phyloP scores from a whole-genome alignment of 805 yeast genomes.

The Zygoascus ofunaensis region DNA sequence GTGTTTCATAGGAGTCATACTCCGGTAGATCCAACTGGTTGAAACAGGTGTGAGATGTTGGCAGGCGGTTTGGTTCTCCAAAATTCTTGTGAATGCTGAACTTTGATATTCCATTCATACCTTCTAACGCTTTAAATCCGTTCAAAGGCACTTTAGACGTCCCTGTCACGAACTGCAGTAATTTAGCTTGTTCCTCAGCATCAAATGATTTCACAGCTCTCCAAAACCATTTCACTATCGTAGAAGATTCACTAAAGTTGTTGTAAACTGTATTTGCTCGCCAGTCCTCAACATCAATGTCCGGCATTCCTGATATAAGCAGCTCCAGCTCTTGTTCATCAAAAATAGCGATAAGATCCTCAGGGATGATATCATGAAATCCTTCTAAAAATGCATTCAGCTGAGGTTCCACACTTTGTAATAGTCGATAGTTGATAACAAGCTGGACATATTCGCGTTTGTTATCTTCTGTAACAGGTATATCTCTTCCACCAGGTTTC shows the following conservation, averaged over 20 bases:
- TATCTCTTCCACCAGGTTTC: conserved; percentile 69
- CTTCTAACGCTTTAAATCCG: conserved; percentile 85
- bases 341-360: conserved; percentile 73
- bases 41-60: conserved; percentile 95
- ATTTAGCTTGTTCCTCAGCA: conserved; percentile 84
- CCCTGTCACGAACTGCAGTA: conserved; percentile 94
- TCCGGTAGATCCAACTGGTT: conserved; percentile 92
- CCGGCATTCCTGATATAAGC: conserved; percentile 89
- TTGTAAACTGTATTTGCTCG: conserved; percentile 68
- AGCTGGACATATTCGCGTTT: conserved; percentile 79
- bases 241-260: conserved; percentile 72
- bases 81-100: conserved; percentile 86
- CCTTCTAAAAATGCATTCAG: conserved; percentile 79
- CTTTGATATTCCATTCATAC: conserved; percentile 76
- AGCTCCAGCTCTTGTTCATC: conserved; percentile 94
- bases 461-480: conserved; percentile 83
- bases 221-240: conserved; percentile 96
- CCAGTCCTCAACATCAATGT: conserved; percentile 95
- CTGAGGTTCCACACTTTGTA: conserved; percentile 77
- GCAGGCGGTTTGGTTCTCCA: conserved; percentile 76
- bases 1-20: conserved; percentile 77
- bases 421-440: conserved; percentile 80
- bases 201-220: conserved; percentile 92
- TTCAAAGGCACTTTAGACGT: conserved; percentile 92
- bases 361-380: conserved; percentile 82